Conservation (phyloP, 1,139 yeast genomes). For the Eremothecium gossypii region DNA sequence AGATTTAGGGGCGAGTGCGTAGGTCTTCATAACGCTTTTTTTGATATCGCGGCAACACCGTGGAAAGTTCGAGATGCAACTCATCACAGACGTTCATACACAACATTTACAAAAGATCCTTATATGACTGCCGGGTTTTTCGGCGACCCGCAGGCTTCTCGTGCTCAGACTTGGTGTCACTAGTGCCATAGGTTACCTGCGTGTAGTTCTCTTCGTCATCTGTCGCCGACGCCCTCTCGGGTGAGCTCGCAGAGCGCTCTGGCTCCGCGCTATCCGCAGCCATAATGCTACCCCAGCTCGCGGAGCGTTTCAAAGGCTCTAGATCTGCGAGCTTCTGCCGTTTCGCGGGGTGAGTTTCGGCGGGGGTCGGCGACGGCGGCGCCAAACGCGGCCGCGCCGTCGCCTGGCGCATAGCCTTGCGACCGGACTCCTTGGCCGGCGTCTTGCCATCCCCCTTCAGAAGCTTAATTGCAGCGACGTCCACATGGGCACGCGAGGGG, state of each 20-base stretch:
- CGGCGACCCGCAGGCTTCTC: slow-evolving; percentile 9
- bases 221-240: too few relatives aligned
- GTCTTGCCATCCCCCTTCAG: too few relatives aligned
- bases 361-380: neutral
- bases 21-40: too few relatives aligned
- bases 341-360: neutral
- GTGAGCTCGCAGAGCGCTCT: neutral
- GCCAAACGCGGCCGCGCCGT: neutral
- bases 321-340: neutral
- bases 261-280: slow-evolving; percentile 13
- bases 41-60: too few relatives aligned
- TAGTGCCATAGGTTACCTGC: slow-evolving; percentile 30
- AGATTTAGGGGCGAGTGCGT: too few relatives aligned
- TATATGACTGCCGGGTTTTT: slow-evolving; percentile 15
- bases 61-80: too few relatives aligned
- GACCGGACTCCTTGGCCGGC: neutral
- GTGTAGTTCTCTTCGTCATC: slow-evolving; percentile 29
- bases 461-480: too few relatives aligned
- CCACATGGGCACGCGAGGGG: too few relatives aligned
- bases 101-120: neutral
- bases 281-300: slow-evolving; percentile 27
- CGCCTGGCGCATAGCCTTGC: neutral
- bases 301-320: slow-evolving; percentile 8
- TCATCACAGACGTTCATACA: neutral
- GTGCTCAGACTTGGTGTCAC: slow-evolving; percentile 13